Base-by-base conservation (phyloP, 148 eudicot genomes). In the Persicaria tinctoria region DNA sequence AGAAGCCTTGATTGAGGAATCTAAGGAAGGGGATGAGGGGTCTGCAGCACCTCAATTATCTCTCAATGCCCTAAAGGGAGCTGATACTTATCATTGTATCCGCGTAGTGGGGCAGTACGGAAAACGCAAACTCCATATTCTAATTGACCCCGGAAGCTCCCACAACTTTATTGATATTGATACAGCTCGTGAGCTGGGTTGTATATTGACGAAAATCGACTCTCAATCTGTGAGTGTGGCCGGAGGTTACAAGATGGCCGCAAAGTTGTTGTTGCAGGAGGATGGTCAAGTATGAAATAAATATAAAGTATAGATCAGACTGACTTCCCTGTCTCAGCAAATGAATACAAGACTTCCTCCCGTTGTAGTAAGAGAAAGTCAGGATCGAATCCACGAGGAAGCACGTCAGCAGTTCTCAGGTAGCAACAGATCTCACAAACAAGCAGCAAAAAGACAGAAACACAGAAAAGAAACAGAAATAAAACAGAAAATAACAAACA, bases 141-240 rank as follows among this genome's bases (percentile, higher is more conserved):
- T 78, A 1, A n/a, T 78, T 4, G 73, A 77, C 8, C 23, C 41
- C 38, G 62, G 79, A 0, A 72, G 75, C 17, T 57, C 79, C 0
- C 79, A 72, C 5, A 79, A 79, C 5, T 79, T 74, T 13, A 8
- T 79, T 0, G 51, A 79, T 3, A 3, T 16, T 0, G 1, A 51
- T 0, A 5, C 51, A 2, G 77, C 80, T 4, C 5, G 11, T 8
- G 7, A 4, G 6, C 7, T 51, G 5, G 54, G 54, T 1, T 51
- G 54, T 10, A 8, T 4, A 7, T 1, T 51, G 10, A 13, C 8
- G 7, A 2, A 8, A 5, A 51, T 51, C 7, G 3, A 5, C 8
- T 10, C 54, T 2, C 3, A 8, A 10, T 10, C 54, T 7, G 54
- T 51, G 8, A 2, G 12, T 51, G 54, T 10, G 13, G 54, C 16